These are phyloP conservation scores for Daldinia sp. DNA, from an alignment of 2,329 filamentous ascomycete species.

Conservation along the genomic window DNA sequence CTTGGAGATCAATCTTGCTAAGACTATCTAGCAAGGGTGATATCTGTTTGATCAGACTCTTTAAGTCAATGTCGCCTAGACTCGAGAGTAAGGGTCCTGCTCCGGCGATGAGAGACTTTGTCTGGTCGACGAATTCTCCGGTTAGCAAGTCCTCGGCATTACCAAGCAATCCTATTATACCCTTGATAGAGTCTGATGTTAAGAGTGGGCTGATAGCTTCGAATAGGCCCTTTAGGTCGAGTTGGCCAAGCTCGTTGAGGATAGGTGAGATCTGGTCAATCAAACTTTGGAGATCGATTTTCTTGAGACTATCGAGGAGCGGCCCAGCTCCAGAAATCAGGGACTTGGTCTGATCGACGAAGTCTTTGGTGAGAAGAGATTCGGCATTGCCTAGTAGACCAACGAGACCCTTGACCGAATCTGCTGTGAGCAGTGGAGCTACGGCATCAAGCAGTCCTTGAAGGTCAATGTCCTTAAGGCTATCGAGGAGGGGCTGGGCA, in stretches of 20 bases:
- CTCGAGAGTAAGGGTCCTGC: constrained; percentile 40
- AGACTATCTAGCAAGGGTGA: constrained; percentile 47
- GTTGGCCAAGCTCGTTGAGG: constrained; percentile 42
- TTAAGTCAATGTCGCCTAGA: constrained; percentile 46
- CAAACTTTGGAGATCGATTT: constrained; percentile 47
- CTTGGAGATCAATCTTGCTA: constrained; percentile 48
- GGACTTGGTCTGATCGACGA: constrained; percentile 42
- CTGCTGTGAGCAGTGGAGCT: constrained; percentile 47
- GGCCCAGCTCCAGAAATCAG: constrained; percentile 43
- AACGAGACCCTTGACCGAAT: constrained; percentile 45
- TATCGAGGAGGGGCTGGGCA: constrained; percentile 46
- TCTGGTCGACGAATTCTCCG: constrained; percentile 41
- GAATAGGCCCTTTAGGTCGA: constrained; percentile 44
- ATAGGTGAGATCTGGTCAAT: constrained; percentile 45
- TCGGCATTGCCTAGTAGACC: constrained; percentile 45
- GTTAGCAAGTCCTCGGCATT: constrained; percentile 47
- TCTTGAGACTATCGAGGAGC: constrained; percentile 41
- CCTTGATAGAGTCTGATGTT: constrained; percentile 46
- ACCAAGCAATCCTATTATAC: constrained; percentile 45
- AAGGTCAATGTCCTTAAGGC: constrained; percentile 48
- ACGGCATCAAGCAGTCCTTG: constrained; percentile 48
- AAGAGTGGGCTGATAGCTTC: constrained; percentile 49
- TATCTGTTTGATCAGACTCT: constrained; percentile 45
- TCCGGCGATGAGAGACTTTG: constrained; percentile 43
- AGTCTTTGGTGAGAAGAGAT: constrained; percentile 39